A percentile compares a stretch with the other conserved stretches of the same genome.
phyloP scores from a whole-genome alignment of 2,329 filamentous ascomycete genomes.

The Penicillium occitanis region DNA sequence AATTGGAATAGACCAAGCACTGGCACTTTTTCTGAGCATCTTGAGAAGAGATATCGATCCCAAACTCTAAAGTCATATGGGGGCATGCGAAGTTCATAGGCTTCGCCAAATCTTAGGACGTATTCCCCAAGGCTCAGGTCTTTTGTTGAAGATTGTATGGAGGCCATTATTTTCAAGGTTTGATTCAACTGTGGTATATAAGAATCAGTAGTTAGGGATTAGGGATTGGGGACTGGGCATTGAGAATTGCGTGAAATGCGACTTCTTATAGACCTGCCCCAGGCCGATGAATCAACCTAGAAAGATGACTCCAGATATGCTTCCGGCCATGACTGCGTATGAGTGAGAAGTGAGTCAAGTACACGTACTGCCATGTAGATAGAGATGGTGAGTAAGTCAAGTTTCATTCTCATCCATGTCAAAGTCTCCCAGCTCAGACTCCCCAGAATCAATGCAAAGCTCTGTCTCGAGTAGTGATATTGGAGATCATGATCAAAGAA shows the following conservation, averaged over 20 bases:
- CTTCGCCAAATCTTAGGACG: background rate
- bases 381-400: background rate
- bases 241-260: background rate
- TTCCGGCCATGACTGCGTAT: background rate
- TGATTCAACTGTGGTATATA: background rate
- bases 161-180: background rate
- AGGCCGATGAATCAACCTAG: background rate
- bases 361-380: background rate
- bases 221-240: background rate
- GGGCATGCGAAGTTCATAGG: background rate
- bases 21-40: background rate
- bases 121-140: background rate
- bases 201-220: background rate
- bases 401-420: background rate
- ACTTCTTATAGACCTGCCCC: background rate
- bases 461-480: background rate
- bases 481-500: too few relatives aligned
- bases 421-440: background rate
- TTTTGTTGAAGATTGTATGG: background rate
- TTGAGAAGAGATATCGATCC: background rate
- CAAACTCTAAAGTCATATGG: background rate
- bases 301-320: background rate
- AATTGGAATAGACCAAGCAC: background rate
- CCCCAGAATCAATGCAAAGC: background rate
- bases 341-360: background rate